phyloP scores from a whole-genome alignment of 495 filamentous ascomycete genomes.

The Penicillium arizonense region DNA sequence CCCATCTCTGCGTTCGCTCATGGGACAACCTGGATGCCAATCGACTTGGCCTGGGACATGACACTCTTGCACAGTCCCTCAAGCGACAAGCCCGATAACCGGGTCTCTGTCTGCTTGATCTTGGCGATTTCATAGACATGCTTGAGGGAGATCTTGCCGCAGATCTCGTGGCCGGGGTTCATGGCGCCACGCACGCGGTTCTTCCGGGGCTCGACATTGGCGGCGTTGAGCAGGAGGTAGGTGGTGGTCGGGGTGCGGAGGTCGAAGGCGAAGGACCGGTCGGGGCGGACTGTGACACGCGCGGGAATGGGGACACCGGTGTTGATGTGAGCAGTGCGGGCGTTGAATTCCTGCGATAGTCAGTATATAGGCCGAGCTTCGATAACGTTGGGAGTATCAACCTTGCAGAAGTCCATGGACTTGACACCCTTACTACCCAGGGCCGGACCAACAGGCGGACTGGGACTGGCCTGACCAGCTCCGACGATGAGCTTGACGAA shows the following conservation, averaged over 20 bases:
- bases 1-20: slow-evolving; percentile 33
- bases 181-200: slow-evolving; percentile 75
- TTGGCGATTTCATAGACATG: slow-evolving; percentile 97
- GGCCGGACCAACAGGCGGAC: slow-evolving; percentile 96
- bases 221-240: slow-evolving; percentile 82
- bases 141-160: slow-evolving; percentile 86
- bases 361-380: neutral
- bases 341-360: slow-evolving; percentile 86
- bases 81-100: slow-evolving; percentile 75
- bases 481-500: slow-evolving; percentile 98
- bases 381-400: slow-evolving; percentile 34
- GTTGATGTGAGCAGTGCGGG: slow-evolving; percentile 81
- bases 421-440: slow-evolving; percentile 98
- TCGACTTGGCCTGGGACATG: slow-evolving; percentile 82
- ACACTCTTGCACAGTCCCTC: slow-evolving; percentile 83
- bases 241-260: slow-evolving; percentile 90
- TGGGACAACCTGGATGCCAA: slow-evolving; percentile 78
- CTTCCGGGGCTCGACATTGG: slow-evolving; percentile 72
- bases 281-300: slow-evolving; percentile 86
- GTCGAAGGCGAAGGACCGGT: slow-evolving; percentile 91
- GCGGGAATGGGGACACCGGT: slow-evolving; percentile 85
- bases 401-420: slow-evolving; percentile 99
- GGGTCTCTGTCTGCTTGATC: slow-evolving; percentile 85
- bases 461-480: slow-evolving; percentile 92
- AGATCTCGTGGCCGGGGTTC: slow-evolving; percentile 72